Conservation (phyloP, 768 basidiomycete species). For the Leccinellum luteum region DNA sequence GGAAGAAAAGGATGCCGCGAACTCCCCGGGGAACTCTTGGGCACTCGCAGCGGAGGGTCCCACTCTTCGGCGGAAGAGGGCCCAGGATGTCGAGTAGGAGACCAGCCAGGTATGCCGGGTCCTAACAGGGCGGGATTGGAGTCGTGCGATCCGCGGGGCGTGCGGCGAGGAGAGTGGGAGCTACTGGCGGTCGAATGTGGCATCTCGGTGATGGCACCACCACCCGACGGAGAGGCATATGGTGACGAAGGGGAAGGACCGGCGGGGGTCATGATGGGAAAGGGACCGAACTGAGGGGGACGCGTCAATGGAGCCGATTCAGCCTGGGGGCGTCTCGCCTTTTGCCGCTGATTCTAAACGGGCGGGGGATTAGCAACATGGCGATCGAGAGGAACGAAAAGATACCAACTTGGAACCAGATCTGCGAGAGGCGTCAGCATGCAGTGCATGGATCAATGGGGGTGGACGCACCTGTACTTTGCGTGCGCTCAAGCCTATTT, state of each 20-base stretch:
- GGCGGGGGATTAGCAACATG: slow-evolving; percentile 10
- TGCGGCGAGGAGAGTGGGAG: slow-evolving; percentile 7
- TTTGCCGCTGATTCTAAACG: slow-evolving; percentile 82
- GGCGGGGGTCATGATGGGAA: slow-evolving; percentile 44
- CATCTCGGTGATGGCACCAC: slow-evolving; percentile 8
- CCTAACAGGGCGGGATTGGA: slow-evolving; percentile 45
- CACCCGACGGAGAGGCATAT: slow-evolving; percentile 8
- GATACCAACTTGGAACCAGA: slow-evolving; percentile 78
- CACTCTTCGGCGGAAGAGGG: slow-evolving; percentile 19
- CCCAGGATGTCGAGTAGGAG: slow-evolving; percentile 11
- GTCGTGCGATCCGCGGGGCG: slow-evolving; percentile 32
- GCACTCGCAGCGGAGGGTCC: slow-evolving; percentile 12
- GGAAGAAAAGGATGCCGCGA: not conserved
- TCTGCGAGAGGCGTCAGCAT: slow-evolving; percentile 42
- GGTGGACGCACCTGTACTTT: slow-evolving; percentile 76
- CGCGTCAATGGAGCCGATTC: slow-evolving; percentile 52
- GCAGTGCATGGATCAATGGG: slow-evolving; percentile 1
- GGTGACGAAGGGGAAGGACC: slow-evolving; percentile 23
- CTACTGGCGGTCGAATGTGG: slow-evolving; percentile 13
- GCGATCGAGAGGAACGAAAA: not conserved
- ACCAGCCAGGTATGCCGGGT: slow-evolving; percentile 51
- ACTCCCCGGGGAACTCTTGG: slow-evolving; percentile 8
- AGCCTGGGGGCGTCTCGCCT: slow-evolving; percentile 72
- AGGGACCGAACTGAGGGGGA: slow-evolving; percentile 63
- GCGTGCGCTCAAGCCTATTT: slow-evolving; percentile 85